These are phyloP conservation scores for Breviolum minutum DNA, from an alignment of 73 alveolate species.

Conservation along the genomic window DNA sequence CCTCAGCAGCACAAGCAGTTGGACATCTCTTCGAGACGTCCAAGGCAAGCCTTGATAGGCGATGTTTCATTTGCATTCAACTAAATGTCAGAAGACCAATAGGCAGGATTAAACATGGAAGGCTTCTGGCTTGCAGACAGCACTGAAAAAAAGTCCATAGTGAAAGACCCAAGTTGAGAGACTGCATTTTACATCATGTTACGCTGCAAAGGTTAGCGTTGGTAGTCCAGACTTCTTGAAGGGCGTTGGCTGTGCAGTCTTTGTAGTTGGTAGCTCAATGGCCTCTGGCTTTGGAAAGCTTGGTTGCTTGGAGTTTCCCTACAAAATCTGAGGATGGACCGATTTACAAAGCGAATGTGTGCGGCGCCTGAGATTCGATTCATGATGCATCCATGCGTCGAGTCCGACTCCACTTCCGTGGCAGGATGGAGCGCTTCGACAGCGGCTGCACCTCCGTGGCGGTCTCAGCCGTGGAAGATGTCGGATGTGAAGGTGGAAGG, in stretches of 20 bases:
- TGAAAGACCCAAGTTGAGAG: background rate
- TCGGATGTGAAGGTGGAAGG: background rate
- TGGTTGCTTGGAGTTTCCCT: background rate
- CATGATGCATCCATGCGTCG: background rate
- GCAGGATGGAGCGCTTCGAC: constrained; percentile 72
- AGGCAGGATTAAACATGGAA: too few relatives aligned
- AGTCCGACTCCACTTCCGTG: background rate
- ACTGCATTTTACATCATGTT: background rate
- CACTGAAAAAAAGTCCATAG: background rate
- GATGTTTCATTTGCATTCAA: background rate
- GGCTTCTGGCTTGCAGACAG: too few relatives aligned
- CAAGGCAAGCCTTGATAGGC: background rate
- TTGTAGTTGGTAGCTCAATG: constrained; percentile 19
- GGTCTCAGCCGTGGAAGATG: background rate
- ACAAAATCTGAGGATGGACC: constrained; percentile 25
- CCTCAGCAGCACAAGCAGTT: constrained; percentile 90
- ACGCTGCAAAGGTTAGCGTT: background rate
- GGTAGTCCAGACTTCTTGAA: constrained; percentile 53
- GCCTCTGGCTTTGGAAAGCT: background rate
- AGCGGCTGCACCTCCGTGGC: constrained; percentile 29
- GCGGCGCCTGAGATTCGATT: background rate
- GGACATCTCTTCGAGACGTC: constrained; percentile 68
- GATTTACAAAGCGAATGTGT: constrained; percentile 56
- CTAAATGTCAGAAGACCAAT: background rate
- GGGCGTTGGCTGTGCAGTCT: constrained; percentile 75